Evolutionary conservation across 2,329 filamentous ascomycete species (phyloP), one percentile per base, ranked within the genome.

Genomic region (Fusarium fujikuroi): DNA sequence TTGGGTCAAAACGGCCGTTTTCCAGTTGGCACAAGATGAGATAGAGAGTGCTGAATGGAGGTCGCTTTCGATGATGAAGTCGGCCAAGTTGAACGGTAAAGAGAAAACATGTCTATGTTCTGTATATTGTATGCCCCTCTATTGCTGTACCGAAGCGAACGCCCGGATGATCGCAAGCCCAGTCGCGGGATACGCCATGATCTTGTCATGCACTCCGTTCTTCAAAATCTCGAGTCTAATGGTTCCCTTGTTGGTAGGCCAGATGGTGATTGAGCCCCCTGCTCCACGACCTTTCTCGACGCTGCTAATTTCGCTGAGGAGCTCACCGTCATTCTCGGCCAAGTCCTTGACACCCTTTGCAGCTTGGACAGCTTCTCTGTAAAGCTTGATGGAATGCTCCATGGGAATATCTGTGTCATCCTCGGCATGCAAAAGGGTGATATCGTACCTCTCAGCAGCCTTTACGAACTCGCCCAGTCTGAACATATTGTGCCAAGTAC

Each of bases 141-240:
- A 54, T 54, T 14, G 23, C 23, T 52, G 14, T 5, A 39, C 46
- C 9, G 70, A 72, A n/a, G 56, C 60, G 28, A 76, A 76, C 3
- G 60, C 69, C 40, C 70, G 60, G 7, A 61, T 63, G 34, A 87
- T 81, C 2, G 86, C 86, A 61, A 87, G 75, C 39, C 83, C 84
- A 3, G 87, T 81, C 16, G 85, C 79, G 4, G 85, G 84, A 75
- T 87, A 85, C 6, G 84, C 84, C 86, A 88, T 88, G 36, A 87
- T 82, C 15, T 83, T 82, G 75, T 88, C 86, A 62, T 88, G 86
- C 10, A 86, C 76, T 1, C 86, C 86, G 70, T 85, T 82, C 77
- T 87, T 86, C 9, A 87, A 66, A 21, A 88, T 84, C 65, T 88
- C 81, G 56, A 88, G 82, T 64, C 84, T 80, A 16, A 88, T 80